Conservation (phyloP, 495 filamentous ascomycete species). For the Podospora pseudocomata region DNA sequence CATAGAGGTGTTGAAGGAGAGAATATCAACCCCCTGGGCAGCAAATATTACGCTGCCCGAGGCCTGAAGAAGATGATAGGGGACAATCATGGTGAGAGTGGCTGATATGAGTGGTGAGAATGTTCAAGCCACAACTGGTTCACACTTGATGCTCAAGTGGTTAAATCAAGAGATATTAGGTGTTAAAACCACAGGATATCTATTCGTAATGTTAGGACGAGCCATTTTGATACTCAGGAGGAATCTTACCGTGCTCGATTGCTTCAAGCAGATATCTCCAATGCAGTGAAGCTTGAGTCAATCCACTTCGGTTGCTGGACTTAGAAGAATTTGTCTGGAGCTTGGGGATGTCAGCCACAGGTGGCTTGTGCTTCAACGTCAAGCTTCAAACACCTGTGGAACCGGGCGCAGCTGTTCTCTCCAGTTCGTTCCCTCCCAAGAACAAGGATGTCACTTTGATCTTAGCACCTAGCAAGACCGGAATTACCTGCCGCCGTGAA, state of each 20-base stretch:
- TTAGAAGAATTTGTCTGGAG: neutral
- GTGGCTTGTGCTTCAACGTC: neutral
- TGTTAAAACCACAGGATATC: neutral
- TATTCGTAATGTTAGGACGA: neutral
- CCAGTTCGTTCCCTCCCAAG: neutral
- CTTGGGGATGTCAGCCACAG: neutral
- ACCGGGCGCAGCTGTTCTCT: neutral
- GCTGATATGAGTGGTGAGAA: neutral
- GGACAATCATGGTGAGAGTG: conserved; percentile 28
- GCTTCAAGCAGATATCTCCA: neutral
- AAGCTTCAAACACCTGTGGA: neutral
- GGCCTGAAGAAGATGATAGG: conserved; percentile 43
- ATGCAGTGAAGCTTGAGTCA: conserved; percentile 2
- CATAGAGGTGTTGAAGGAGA: conserved; percentile 38
- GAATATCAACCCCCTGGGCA: conserved; percentile 39
- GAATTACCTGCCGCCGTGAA: neutral
- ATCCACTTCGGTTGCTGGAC: neutral
- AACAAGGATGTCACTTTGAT: neutral
- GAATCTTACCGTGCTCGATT: neutral
- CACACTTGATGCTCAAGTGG: neutral
- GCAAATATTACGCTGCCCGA: conserved; percentile 40
- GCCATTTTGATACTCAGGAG: neutral
- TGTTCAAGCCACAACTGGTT: neutral
- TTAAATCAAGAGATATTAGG: neutral
- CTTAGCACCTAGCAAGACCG: neutral